Percentiles rank a stretch among this genome's conserved stretches.
Evolutionary conservation across 352 stramenopile species (phyloP).

Genomic region (Globisporangium carolinianum): DNA sequence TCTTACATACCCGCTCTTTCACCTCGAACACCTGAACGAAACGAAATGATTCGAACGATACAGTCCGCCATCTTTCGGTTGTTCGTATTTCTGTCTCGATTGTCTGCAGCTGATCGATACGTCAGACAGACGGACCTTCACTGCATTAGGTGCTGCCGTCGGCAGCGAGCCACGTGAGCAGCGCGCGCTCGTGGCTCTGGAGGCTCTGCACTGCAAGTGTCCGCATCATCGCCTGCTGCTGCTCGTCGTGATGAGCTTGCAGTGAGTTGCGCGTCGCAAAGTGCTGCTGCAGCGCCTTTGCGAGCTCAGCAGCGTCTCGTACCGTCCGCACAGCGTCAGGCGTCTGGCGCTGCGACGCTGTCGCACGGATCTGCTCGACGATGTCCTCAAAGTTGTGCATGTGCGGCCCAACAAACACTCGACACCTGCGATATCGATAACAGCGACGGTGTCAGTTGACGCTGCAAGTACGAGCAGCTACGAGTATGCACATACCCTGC

Average conservation of each 20-base stretch:
- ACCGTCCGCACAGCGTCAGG: neutral
- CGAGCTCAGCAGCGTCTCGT: conserved; percentile 13
- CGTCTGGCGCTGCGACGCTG: too few species aligned
- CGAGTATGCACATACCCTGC: conserved; percentile 24
- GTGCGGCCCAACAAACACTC: conserved; percentile 55
- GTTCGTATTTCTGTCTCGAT: too few species aligned
- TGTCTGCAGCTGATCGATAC: too few species aligned
- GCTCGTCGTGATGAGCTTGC: neutral
- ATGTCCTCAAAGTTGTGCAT: conserved; percentile 70
- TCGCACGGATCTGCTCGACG: conserved; percentile 19
- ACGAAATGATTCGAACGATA: too few species aligned
- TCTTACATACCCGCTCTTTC: too few species aligned
- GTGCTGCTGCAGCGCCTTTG: conserved; percentile 14
- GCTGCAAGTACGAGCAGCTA: neutral
- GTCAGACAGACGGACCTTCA: too few species aligned
- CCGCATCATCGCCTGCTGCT: conserved; percentile 13
- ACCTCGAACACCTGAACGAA: too few species aligned
- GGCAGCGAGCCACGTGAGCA: conserved; percentile 30
- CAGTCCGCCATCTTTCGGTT: too few species aligned
- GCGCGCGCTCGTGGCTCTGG: conserved; percentile 24
- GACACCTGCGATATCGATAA: conserved; percentile 23
- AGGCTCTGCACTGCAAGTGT: conserved; percentile 21
- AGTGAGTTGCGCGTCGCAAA: conserved; percentile 5
- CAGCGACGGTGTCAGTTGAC: too few species aligned
- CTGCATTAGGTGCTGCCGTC: neutral